Conservation (phyloP, 108 stramenopile genomes). For the Skeletonema grethae region DNA sequence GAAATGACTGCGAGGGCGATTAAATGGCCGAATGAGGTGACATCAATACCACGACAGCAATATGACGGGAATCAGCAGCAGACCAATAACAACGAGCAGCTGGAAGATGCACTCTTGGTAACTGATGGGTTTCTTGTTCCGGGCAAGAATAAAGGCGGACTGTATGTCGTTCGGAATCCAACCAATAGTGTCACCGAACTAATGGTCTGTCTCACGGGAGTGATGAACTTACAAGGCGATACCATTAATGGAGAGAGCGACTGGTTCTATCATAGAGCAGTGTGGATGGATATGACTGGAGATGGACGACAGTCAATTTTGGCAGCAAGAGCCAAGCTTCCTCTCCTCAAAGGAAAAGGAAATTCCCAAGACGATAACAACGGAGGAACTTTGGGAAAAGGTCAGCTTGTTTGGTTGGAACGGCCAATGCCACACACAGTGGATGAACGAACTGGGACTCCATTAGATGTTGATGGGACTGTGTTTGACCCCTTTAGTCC, state of each 20-base stretch:
- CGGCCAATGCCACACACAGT: conserved; percentile 71
- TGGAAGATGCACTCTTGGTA: conserved; percentile 81
- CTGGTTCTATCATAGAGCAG: conserved; percentile 94
- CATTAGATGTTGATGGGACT: conserved; percentile 79
- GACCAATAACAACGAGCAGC: conserved; percentile 5
- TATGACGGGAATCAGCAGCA: not conserved
- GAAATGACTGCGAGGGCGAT: conserved; percentile 59
- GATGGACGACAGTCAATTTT: conserved; percentile 89
- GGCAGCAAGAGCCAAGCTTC: conserved; percentile 84
- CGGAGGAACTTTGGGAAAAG: conserved; percentile 34
- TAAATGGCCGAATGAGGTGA: conserved; percentile 92
- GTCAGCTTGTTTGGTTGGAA: conserved; percentile 87
- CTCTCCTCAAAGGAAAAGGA: conserved; percentile 29
- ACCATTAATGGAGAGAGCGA: conserved; percentile 49
- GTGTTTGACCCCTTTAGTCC: conserved; percentile 79
- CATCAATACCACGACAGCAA: conserved; percentile 60
- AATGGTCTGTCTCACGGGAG: conserved; percentile 65
- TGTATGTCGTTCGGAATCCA: conserved; percentile 86
- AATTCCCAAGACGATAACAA: conserved; percentile 12
- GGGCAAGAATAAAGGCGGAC: conserved; percentile 90
- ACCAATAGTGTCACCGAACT: conserved; percentile 58
- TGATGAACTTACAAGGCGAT: conserved; percentile 33
- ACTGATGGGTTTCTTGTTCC: conserved; percentile 96
- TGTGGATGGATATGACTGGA: conserved; percentile 91
- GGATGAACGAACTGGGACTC: conserved; percentile 67